A percentile compares a stretch with the other conserved stretches of the same genome.
phyloP scores from a whole-genome alignment of 345 rosid species.

The Melaleuca quinquenervia region DNA sequence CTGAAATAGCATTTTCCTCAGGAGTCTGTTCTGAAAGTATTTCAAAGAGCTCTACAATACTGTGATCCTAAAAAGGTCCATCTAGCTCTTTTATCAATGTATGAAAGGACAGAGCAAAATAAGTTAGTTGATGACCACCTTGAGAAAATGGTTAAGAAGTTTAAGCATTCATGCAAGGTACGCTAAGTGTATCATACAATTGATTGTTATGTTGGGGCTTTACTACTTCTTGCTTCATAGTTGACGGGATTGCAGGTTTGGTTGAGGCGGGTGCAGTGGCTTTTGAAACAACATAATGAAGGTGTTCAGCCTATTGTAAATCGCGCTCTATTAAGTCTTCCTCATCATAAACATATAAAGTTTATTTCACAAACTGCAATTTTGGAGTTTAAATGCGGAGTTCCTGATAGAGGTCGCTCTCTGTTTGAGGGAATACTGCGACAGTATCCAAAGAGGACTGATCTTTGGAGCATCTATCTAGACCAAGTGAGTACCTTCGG shows the following conservation, averaged over 20 bases:
- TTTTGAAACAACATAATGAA: slow-evolving; percentile 43
- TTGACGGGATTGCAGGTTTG: slow-evolving; percentile 37
- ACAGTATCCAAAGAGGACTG: slow-evolving; percentile 92
- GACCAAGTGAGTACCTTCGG: slow-evolving; percentile 54
- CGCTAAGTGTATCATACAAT: neutral
- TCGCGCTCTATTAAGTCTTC: slow-evolving; percentile 74
- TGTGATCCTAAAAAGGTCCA: slow-evolving; percentile 79
- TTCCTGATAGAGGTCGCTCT: slow-evolving; percentile 83
- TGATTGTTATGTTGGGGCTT: neutral
- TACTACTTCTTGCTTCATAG: neutral
- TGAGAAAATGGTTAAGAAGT: slow-evolving; percentile 70
- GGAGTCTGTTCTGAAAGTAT: slow-evolving; percentile 79
- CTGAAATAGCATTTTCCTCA: slow-evolving; percentile 12
- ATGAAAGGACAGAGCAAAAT: slow-evolving; percentile 73
- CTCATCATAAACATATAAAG: slow-evolving; percentile 71
- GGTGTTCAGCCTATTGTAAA: slow-evolving; percentile 55
- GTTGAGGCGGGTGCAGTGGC: slow-evolving; percentile 56
- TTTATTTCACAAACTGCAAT: slow-evolving; percentile 83
- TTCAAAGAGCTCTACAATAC: slow-evolving; percentile 81
- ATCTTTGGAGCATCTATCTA: slow-evolving; percentile 90
- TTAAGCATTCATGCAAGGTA: slow-evolving; percentile 95
- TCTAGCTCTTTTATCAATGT: slow-evolving; percentile 70
- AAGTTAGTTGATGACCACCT: slow-evolving; percentile 69
- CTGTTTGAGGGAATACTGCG: slow-evolving; percentile 78
- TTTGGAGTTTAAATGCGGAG: slow-evolving; percentile 78